A percentile compares a stretch with the other conserved stretches of the same genome.
phyloP scores from a whole-genome alignment of 148 eudicot species.

The Bassia scoparia region DNA sequence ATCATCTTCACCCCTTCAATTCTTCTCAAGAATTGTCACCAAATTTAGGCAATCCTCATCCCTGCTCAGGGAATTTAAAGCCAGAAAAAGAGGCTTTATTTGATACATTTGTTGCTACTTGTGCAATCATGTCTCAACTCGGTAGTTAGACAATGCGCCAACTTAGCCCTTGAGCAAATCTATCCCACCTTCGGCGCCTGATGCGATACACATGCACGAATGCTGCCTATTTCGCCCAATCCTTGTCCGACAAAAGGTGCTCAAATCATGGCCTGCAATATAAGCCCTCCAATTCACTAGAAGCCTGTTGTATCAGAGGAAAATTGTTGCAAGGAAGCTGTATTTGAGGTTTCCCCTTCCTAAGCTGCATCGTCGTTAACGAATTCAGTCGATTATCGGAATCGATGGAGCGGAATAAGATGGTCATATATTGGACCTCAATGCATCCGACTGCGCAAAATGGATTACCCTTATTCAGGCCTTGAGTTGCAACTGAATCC shows the following conservation, averaged over 20 bases:
- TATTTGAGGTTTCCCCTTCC: constrained; percentile 82
- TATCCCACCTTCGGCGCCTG: constrained; percentile 73
- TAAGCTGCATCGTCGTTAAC: constrained; percentile 70
- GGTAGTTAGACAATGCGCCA: constrained; percentile 84
- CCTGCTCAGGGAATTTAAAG: constrained; percentile 80
- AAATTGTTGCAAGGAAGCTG: constrained; percentile 50
- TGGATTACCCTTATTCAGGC: constrained; percentile 88
- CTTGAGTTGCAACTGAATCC: constrained; percentile 75
- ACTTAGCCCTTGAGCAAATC: constrained; percentile 79
- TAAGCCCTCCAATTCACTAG: constrained; percentile 71
- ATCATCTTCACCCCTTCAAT: constrained; percentile 69
- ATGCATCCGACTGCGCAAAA: constrained; percentile 72
- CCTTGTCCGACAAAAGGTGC: constrained; percentile 75
- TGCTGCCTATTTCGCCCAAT: constrained; percentile 84
- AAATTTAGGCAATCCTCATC: constrained; percentile 52
- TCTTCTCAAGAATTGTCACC: constrained; percentile 65
- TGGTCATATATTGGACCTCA: constrained; percentile 89
- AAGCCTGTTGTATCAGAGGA: constrained; percentile 49
- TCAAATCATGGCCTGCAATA: constrained; percentile 81
- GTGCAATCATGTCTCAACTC: constrained; percentile 80
- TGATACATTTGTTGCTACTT: constrained; percentile 78
- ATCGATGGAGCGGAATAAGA: constrained; percentile 95
- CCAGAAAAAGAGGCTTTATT: constrained; percentile 80
- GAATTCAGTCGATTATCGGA: constrained; percentile 86
- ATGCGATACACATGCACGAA: constrained; percentile 97